Evolutionary conservation across 352 stramenopile genomes (phyloP).

Genomic region (Globisporangium barbulae): DNA sequence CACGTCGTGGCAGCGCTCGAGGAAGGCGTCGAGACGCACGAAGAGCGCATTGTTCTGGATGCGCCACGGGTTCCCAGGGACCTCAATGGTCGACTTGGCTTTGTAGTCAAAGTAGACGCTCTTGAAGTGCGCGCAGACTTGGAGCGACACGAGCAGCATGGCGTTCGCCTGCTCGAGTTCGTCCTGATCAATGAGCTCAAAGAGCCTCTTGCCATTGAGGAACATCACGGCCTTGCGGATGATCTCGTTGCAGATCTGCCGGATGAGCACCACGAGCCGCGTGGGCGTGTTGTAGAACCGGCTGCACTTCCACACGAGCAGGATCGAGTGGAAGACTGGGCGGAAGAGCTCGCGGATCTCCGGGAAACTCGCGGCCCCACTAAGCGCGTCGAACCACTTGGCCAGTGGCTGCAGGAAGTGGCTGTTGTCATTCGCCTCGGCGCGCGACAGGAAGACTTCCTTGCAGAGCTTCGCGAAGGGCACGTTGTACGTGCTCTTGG

Average conservation of each 20-base stretch:
- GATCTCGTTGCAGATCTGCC: constrained; percentile 89
- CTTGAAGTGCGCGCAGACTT: constrained; percentile 89
- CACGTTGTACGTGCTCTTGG: constrained; percentile 89
- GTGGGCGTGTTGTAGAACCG: constrained; percentile 90
- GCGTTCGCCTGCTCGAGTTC: constrained; percentile 66
- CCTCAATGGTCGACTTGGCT: constrained; percentile 71
- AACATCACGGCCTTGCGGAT: constrained; percentile 71
- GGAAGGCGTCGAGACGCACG: constrained; percentile 85
- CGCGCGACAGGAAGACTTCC: constrained; percentile 84
- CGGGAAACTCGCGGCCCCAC: constrained; percentile 33
- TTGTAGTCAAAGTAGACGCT: constrained; percentile 93
- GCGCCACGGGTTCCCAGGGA: constrained; percentile 85
- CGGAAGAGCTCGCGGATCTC: constrained; percentile 73
- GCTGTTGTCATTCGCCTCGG: constrained; percentile 86
- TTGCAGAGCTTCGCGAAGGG: constrained; percentile 93
- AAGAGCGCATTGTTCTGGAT: constrained; percentile 93
- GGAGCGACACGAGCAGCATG: constrained; percentile 70
- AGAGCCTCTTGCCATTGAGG: constrained; percentile 74
- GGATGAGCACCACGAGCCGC: constrained; percentile 83
- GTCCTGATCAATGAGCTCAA: constrained; percentile 77
- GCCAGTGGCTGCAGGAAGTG: constrained; percentile 81
- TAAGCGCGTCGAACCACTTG: constrained; percentile 55
- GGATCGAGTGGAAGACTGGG: constrained; percentile 84
- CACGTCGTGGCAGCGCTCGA: constrained; percentile 91
- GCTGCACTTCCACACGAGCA: constrained; percentile 91